phyloP scores from a whole-genome alignment of 108 stramenopile species.

The Nitzschia inconspicua region DNA sequence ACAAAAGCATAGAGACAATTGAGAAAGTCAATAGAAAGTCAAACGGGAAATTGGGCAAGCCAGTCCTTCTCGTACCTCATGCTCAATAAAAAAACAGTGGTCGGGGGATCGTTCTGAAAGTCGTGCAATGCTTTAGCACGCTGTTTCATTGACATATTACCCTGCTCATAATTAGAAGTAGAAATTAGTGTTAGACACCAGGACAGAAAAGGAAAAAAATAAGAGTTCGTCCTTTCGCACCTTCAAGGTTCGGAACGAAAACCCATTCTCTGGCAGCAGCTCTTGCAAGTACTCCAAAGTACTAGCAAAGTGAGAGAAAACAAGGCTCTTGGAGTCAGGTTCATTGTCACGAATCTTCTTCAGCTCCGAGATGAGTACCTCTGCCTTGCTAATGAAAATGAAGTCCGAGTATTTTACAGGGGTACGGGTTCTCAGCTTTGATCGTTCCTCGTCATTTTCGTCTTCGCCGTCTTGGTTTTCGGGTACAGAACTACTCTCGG shows the following conservation, averaged over 20 bases:
- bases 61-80: constrained; percentile 28
- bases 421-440: background rate
- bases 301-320: constrained; percentile 46
- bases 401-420: constrained; percentile 9
- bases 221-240: too few species aligned
- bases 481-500: background rate
- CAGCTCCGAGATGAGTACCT: constrained; percentile 28
- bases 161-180: too few species aligned
- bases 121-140: constrained; percentile 39
- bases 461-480: background rate
- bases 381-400: constrained; percentile 28
- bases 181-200: too few species aligned
- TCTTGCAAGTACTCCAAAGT: constrained; percentile 35
- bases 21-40: background rate
- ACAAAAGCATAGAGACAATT: background rate
- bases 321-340: constrained; percentile 36
- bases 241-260: constrained; percentile 37
- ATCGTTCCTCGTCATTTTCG: constrained; percentile 2
- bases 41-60: background rate
- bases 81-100: constrained; percentile 49
- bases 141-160: constrained; percentile 39
- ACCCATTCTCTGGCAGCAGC: constrained; percentile 44
- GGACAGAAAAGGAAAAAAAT: too few species aligned
- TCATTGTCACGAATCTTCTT: constrained; percentile 31
- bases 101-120: constrained; percentile 46